These are phyloP conservation scores for Macaranga tanarius DNA, from an alignment of 441 rosid genomes.

Conservation along the genomic window DNA sequence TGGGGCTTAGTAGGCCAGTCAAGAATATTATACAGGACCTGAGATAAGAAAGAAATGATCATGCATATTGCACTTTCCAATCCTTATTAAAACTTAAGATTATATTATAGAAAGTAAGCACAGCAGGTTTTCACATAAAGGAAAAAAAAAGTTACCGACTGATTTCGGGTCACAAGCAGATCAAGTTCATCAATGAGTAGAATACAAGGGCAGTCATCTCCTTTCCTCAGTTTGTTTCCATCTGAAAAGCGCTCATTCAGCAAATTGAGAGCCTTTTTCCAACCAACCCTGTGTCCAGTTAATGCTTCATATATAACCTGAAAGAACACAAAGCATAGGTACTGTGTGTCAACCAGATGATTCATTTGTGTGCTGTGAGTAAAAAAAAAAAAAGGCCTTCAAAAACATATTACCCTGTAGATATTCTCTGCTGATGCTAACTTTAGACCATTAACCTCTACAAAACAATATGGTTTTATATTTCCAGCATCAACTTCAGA, in stretches of 20 bases:
- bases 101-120: neutral
- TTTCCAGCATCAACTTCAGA: conserved; percentile 84
- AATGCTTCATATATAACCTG: conserved; percentile 91
- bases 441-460: conserved; percentile 93
- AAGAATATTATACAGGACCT: conserved; percentile 86
- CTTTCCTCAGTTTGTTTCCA: conserved; percentile 59
- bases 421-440: conserved; percentile 92
- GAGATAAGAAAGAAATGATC: conserved; percentile 21
- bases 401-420: conserved; percentile 48
- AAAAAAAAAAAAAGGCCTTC: neutral
- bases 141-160: conserved; percentile 61
- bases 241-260: conserved; percentile 79
- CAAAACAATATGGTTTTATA: conserved; percentile 74
- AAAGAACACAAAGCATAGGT: conserved; percentile 18
- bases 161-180: conserved; percentile 92
- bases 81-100: neutral
- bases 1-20: conserved; percentile 95
- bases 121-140: conserved; percentile 4
- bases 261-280: conserved; percentile 90
- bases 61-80: conserved; percentile 14
- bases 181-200: conserved; percentile 97
- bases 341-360: conserved; percentile 16
- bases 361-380: neutral
- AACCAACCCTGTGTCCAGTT: conserved; percentile 83
- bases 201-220: conserved; percentile 74